These are phyloP conservation scores for Oehlia diaphana DNA, from an alignment of 192 early-diverging fungal genomes.

Conservation along the genomic window DNA sequence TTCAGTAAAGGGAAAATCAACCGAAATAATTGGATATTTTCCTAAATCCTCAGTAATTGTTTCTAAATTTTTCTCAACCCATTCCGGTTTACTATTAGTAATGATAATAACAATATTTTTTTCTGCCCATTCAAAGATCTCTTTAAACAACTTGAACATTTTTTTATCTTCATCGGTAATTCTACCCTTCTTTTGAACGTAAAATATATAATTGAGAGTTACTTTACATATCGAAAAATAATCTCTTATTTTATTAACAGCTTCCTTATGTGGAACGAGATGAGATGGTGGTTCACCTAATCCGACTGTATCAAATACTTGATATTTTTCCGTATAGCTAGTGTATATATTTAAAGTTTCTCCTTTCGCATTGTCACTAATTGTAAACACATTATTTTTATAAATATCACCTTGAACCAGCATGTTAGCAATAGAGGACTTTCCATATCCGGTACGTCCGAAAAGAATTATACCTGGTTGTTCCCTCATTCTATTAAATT, in stretches of 20 bases:
- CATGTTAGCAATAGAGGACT: constrained; percentile 32
- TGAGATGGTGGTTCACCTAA: constrained; percentile 12
- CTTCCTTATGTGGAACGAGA: not conserved
- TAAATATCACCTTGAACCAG: constrained; percentile 27
- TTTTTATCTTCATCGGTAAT: constrained; percentile 24
- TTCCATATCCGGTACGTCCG: constrained; percentile 18
- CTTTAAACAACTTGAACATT: constrained; percentile 30
- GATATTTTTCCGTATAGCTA: constrained; percentile 14
- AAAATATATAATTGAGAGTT: constrained; percentile 21
- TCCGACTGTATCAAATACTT: constrained; percentile 29
- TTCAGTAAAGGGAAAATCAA: constrained; percentile 25
- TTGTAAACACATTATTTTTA: not conserved
- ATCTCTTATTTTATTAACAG: not conserved
- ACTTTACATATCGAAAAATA: not conserved
- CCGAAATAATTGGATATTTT: constrained; percentile 18
- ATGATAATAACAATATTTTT: constrained; percentile 30
- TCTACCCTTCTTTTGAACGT: constrained; percentile 26
- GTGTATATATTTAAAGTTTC: constrained; percentile 1
- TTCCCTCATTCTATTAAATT: no score
- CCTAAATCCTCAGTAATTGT: constrained; percentile 19
- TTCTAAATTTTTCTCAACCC: constrained; percentile 18
- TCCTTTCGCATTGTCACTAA: constrained; percentile 26
- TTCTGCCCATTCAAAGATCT: constrained; percentile 24
- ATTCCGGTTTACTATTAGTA: constrained; percentile 25
- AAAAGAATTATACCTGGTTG: no score